Conservation (phyloP, 140 eudicot genomes). For the Eryngium alpinum region DNA sequence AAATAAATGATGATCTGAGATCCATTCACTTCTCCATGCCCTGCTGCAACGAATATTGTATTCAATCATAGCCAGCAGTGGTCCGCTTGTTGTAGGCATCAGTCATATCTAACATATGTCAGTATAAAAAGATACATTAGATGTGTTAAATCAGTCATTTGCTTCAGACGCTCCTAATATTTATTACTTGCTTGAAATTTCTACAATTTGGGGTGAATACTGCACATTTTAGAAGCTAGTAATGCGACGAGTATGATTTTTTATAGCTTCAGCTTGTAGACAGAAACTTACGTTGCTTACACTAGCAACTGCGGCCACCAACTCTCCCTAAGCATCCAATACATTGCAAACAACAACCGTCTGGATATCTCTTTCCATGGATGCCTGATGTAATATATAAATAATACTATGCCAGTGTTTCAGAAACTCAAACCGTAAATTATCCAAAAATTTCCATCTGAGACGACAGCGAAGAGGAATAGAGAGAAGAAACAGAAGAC, state of each 20-base stretch:
- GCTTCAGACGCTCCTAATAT: too few relatives aligned
- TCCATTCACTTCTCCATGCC: slow-evolving; percentile 69
- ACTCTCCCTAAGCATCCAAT: slow-evolving; percentile 71
- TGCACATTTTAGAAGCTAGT: background rate
- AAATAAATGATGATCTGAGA: background rate
- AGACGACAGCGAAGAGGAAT: background rate
- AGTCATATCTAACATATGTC: too few relatives aligned
- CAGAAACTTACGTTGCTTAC: slow-evolving; percentile 57
- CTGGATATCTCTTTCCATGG: slow-evolving; percentile 45
- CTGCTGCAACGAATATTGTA: slow-evolving; percentile 86
- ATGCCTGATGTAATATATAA: slow-evolving; percentile 42
- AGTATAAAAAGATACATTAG: too few relatives aligned
- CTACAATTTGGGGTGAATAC: slow-evolving; percentile 44
- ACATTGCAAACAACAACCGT: slow-evolving; percentile 76
- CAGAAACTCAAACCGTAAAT: background rate
- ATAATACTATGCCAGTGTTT: background rate
- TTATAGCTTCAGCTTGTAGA: background rate
- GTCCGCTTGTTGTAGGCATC: slow-evolving; percentile 96
- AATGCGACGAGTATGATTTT: background rate
- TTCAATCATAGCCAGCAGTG: slow-evolving; percentile 90
- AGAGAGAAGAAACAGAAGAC: background rate
- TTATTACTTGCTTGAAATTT: slow-evolving; percentile 41
- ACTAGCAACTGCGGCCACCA: slow-evolving; percentile 95
- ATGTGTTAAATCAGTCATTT: too few relatives aligned
- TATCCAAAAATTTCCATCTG: background rate